Conservation (phyloP, 2,329 filamentous ascomycete genomes). For the Penicillium sp. region DNA sequence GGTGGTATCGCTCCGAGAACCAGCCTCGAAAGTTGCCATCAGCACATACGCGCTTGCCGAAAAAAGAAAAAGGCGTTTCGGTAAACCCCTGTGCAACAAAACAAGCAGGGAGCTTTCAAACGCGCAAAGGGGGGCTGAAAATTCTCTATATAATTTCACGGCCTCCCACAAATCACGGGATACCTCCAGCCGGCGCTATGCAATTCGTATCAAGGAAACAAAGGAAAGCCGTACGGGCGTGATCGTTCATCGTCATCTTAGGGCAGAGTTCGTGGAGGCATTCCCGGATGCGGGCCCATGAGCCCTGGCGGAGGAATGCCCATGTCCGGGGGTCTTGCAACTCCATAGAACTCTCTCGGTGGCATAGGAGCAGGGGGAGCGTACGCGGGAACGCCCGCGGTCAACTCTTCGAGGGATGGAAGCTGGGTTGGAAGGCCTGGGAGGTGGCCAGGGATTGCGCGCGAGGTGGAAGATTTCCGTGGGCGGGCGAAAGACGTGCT, state of each 20-base stretch:
- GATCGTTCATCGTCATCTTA: slow-evolving; percentile 25
- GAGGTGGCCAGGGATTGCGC: slow-evolving; percentile 32
- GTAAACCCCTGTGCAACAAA: slow-evolving; percentile 2
- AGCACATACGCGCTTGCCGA: slow-evolving; percentile 3
- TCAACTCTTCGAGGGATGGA: slow-evolving; percentile 48
- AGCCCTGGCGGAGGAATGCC: slow-evolving; percentile 31
- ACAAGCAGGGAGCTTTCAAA: slow-evolving; percentile 13
- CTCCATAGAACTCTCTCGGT: slow-evolving; percentile 37
- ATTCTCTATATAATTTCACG: slow-evolving; percentile 29
- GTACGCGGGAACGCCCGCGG: slow-evolving; percentile 48
- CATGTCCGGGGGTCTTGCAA: slow-evolving; percentile 33
- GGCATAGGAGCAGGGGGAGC: slow-evolving; percentile 35
- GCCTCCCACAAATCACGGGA: slow-evolving; percentile 33
- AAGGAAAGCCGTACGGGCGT: slow-evolving; percentile 27
- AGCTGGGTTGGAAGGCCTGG: slow-evolving; percentile 33
- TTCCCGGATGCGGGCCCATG: slow-evolving; percentile 31
- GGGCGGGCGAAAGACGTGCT: slow-evolving; percentile 40
- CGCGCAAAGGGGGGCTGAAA: slow-evolving; percentile 16
- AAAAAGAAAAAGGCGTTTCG: not conserved
- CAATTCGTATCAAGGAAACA: slow-evolving; percentile 35
- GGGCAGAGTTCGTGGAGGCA: slow-evolving; percentile 39
- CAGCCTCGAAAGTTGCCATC: slow-evolving; percentile 26
- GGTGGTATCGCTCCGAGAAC: slow-evolving; percentile 25
- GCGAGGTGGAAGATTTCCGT: slow-evolving; percentile 40
- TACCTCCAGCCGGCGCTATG: slow-evolving; percentile 40